Conservation (phyloP, 208 protist genomes). For the Leishmania aethiopica region DNA sequence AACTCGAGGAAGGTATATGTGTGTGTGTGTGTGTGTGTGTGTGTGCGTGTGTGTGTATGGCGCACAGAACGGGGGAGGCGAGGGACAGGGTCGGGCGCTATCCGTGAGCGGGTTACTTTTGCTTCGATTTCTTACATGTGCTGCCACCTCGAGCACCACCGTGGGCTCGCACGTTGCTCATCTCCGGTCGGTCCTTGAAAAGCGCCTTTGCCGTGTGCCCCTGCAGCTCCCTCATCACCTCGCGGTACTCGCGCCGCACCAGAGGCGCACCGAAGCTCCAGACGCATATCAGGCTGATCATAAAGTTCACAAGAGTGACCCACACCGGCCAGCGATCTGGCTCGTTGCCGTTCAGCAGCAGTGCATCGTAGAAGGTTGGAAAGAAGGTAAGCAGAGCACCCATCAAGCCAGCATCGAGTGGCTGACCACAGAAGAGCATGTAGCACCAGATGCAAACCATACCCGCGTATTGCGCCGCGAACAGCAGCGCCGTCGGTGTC, state of each 20-base stretch:
- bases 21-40: too few species aligned
- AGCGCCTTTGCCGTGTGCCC: constrained; percentile 36
- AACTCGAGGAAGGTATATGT: background rate
- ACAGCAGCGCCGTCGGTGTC: constrained; percentile 22
- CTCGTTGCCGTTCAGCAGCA: constrained; percentile 46
- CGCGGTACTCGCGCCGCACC: constrained; percentile 36
- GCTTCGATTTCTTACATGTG: constrained; percentile 11
- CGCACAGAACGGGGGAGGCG: background rate
- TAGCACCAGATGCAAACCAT: constrained; percentile 41
- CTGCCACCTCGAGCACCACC: background rate
- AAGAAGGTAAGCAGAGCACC: constrained; percentile 43
- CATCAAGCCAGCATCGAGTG: constrained; percentile 31
- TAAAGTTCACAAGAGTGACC: constrained; percentile 44
- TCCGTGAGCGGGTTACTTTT: background rate
- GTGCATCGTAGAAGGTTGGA: constrained; percentile 51
- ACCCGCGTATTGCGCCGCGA: constrained; percentile 39
- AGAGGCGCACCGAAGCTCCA: constrained; percentile 39
- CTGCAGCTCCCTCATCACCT: constrained; percentile 35
- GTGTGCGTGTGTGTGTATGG: background rate
- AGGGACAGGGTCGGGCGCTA: background rate
- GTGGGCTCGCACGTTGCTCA: constrained; percentile 27
- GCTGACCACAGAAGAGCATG: constrained; percentile 34
- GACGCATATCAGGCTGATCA: constrained; percentile 35
- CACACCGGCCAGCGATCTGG: constrained; percentile 43
- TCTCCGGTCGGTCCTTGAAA: constrained; percentile 45